Percentiles rank a stretch among this genome's conserved stretches.
These are phyloP conservation scores for Trypanosoma rangeli DNA, from an alignment of 208 protist genomes.

Conservation along the genomic window DNA sequence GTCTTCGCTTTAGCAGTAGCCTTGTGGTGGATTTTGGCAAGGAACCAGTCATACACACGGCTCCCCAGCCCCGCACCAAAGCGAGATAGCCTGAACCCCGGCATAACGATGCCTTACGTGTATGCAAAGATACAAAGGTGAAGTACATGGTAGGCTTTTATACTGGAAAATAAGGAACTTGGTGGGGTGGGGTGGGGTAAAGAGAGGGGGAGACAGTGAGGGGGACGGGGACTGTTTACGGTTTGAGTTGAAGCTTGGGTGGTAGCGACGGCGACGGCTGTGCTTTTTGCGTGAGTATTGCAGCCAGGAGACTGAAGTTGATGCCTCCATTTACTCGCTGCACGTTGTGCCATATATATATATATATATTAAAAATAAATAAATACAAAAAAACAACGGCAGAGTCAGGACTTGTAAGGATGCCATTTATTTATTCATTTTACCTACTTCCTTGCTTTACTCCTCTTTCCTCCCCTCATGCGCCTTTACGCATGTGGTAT, in stretches of 20 bases:
- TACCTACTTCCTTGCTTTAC: neutral
- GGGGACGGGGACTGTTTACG: neutral
- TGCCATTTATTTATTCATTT: neutral
- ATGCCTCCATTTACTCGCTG: neutral
- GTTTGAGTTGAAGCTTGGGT: neutral
- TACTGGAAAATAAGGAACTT: neutral
- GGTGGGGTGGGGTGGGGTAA: neutral
- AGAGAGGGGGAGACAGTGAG: no score
- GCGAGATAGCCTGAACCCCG: neutral
- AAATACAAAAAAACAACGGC: neutral
- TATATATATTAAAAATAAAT: neutral
- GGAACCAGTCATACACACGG: constrained; percentile 74
- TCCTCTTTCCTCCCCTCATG: neutral
- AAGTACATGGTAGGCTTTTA: neutral
- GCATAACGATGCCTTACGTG: neutral
- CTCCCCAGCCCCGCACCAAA: constrained; percentile 23
- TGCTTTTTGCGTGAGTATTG: neutral
- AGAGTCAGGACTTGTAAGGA: neutral
- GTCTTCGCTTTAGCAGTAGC: constrained; percentile 71
- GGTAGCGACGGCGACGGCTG: neutral
- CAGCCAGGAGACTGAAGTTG: neutral
- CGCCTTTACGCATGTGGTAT: neutral
- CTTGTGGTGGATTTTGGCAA: constrained; percentile 88
- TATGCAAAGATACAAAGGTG: constrained; percentile 2
- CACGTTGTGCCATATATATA: neutral